Evolutionary conservation across 2,329 filamentous ascomycete species (phyloP).

Genomic region (Ceratocystis eucalypticola): DNA sequence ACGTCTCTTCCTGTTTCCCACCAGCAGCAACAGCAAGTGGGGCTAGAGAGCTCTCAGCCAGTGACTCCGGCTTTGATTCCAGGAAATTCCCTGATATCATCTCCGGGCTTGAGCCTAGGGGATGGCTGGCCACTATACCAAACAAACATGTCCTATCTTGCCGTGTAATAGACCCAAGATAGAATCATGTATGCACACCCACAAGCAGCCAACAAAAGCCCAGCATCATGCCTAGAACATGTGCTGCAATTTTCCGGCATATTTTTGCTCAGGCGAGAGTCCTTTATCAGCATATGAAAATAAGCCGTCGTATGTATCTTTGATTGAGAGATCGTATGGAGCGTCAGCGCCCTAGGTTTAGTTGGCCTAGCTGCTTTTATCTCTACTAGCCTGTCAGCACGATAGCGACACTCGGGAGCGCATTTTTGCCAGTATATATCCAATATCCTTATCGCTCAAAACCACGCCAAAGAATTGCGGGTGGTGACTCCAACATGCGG

Average conservation of each 20-base stretch:
- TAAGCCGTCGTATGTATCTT: no score
- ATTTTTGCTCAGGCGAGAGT: no score
- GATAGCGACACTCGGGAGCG: neutral
- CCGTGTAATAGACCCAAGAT: neutral
- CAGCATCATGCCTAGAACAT: no score
- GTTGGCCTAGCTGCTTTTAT: neutral
- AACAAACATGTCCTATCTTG: neutral
- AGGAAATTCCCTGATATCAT: neutral
- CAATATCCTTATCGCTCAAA: neutral
- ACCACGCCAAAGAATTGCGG: neutral
- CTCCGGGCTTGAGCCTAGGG: neutral
- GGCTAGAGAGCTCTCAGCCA: neutral
- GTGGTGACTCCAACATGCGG: neutral
- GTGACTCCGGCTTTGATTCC: neutral
- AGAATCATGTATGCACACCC: neutral
- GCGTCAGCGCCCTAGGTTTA: neutral
- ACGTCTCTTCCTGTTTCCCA: neutral
- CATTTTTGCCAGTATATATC: neutral
- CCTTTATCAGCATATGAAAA: no score
- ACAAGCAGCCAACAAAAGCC: no score
- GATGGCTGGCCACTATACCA: constrained; percentile 1
- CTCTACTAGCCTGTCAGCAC: neutral
- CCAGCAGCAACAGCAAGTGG: neutral
- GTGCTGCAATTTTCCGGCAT: no score
- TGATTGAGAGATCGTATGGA: no score